Evolutionary conservation across 202 grass and related monocot species (phyloP), one percentile per base, ranked within the genome.

Genomic region (Elaeis oleifera): DNA sequence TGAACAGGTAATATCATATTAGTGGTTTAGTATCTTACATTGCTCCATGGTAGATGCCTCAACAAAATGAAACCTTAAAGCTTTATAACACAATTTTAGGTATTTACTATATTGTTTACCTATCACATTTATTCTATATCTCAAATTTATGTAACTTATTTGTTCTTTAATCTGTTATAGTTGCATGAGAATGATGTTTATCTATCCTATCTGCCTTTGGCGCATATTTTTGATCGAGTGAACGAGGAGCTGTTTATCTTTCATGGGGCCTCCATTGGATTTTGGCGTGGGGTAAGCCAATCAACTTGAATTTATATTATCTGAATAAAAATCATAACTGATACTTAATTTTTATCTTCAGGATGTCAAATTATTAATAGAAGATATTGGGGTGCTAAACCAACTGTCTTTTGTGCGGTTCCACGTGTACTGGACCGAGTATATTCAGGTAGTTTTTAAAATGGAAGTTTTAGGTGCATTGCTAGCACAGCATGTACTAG

Each of bases 151-250:
- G 9, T 44, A 44, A 44, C 36, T 44, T 44, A 44, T 44, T 44
- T 44, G 8, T 44, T 44, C 9, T 13, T 44, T 44, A 44, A 14
- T 44, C 13, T 44, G 36, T 44, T 79, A 64, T 73, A 96, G 92
- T 83, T 90, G 2, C 21, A 50, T 65, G 71, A 89, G 49, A 21
- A 85, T 60, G 92, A 91, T 79, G 74, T 88, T 58, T 96, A 96
- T 77, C 52, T 96, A 58, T 96, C 92, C 59, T 96, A 96, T 83
- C 92, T 96, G 50, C 92, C 92, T n/a, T 76, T 96, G 16, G 92
- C 92, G 50, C 92, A 96, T 79, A 62, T 90, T 66, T 96, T 96
- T 54, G 92, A 96, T 77, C 78, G 87, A 32, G 84, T 85, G 56
- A 85, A 91, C 63, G 92, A 89, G 61, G 84, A 91, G 81, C 49